Conservation (phyloP, 495 filamentous ascomycete genomes). For the Antarctomyces pellizariae region DNA sequence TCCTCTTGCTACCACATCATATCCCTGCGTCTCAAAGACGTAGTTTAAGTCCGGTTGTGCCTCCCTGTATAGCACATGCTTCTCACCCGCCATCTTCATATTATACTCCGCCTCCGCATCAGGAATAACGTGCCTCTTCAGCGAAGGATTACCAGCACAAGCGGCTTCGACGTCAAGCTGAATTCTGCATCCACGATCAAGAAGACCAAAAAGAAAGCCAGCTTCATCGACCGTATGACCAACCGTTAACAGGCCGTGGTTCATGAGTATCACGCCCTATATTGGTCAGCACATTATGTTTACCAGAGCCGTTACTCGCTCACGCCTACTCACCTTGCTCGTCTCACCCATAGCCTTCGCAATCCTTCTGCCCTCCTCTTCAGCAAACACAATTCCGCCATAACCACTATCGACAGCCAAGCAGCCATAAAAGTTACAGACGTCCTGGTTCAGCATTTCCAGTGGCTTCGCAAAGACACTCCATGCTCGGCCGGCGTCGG, state of each 20-base stretch:
- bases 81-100: constrained; percentile 26
- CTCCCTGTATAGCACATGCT: constrained; percentile 20
- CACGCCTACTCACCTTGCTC: too few species aligned
- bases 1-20: constrained; percentile 17
- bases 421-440: constrained; percentile 25
- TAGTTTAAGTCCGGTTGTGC: constrained; percentile 22
- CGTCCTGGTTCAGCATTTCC: constrained; percentile 35
- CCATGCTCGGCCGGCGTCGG: constrained; percentile 27
- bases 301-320: too few species aligned
- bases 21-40: constrained; percentile 22
- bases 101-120: constrained; percentile 29
- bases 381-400: constrained; percentile 30
- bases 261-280: constrained; percentile 22
- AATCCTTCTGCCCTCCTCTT: constrained; percentile 26
- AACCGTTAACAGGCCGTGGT: constrained; percentile 31
- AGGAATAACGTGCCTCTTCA: constrained; percentile 19
- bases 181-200: constrained; percentile 26
- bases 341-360: constrained; percentile 20
- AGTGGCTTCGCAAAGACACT: constrained; percentile 26
- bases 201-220: constrained; percentile 24
- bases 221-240: constrained; percentile 31
- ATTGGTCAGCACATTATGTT: too few species aligned
- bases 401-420: constrained; percentile 29
- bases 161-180: constrained; percentile 28
- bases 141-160: constrained; percentile 12